Evolutionary conservation across 2,329 filamentous ascomycete species (phyloP).

Genomic region (Colletotrichum spinosum): DNA sequence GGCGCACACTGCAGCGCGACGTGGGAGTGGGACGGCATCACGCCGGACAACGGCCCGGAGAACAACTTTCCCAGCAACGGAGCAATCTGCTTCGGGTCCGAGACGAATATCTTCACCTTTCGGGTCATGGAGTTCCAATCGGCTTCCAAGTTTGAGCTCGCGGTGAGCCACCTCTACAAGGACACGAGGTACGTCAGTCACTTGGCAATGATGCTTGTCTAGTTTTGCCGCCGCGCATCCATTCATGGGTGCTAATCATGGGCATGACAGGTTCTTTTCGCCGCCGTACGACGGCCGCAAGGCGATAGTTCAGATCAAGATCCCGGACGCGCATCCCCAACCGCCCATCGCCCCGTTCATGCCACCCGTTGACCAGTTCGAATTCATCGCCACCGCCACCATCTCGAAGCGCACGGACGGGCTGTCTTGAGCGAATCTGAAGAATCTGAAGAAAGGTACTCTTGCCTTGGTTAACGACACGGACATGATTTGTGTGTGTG

Average conservation of each 20-base stretch:
- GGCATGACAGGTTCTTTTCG: conserved; percentile 16
- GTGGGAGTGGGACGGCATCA: conserved; percentile 43
- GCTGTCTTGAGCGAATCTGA: conserved; percentile 15
- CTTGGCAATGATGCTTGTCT: not conserved
- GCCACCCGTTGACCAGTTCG: conserved; percentile 30
- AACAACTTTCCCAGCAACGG: conserved; percentile 35
- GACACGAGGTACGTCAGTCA: conserved; percentile 31
- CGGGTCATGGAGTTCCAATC: conserved; percentile 33
- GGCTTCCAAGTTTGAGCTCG: conserved; percentile 34
- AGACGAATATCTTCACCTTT: conserved; percentile 32
- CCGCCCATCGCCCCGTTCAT: conserved; percentile 25
- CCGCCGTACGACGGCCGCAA: conserved; percentile 25
- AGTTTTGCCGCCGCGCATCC: not conserved
- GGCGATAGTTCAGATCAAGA: conserved; percentile 29
- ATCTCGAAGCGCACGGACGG: conserved; percentile 36
- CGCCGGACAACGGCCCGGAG: conserved; percentile 43
- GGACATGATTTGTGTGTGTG: conserved; percentile 3
- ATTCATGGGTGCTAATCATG: not conserved
- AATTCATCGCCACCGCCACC: conserved; percentile 35
- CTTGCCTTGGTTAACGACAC: not conserved
- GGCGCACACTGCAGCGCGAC: conserved; percentile 37
- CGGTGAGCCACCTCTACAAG: conserved; percentile 32
- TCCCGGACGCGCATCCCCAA: conserved; percentile 20
- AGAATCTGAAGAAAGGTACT: not conserved
- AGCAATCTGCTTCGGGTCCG: conserved; percentile 31